These are phyloP conservation scores for Podospora sp. DNA, from an alignment of 495 filamentous ascomycete genomes.

Conservation along the genomic window DNA sequence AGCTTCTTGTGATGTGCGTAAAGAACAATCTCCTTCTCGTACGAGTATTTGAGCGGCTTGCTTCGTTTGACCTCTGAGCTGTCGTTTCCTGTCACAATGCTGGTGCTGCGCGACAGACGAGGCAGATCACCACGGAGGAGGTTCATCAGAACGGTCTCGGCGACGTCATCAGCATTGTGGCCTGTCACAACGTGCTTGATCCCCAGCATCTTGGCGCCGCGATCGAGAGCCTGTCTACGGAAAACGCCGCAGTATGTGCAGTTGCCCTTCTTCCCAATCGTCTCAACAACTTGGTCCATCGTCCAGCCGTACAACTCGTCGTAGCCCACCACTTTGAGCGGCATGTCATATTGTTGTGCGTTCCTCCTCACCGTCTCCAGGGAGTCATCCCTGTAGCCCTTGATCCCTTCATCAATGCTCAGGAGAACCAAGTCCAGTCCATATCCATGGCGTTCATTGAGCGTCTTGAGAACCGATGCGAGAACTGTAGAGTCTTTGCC, in stretches of 20 bases:
- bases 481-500: conserved; percentile 98
- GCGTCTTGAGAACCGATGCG: conserved; percentile 88
- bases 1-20: conserved; percentile 95
- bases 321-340: conserved; percentile 88
- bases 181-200: conserved; percentile 96
- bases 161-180: conserved; percentile 96
- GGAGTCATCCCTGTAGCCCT: conserved; percentile 92
- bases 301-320: conserved; percentile 97
- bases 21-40: conserved; percentile 97
- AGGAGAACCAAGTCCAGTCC: conserved; percentile 83
- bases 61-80: conserved; percentile 82
- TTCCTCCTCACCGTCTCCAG: conserved; percentile 96
- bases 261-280: conserved; percentile 97
- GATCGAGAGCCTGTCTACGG: conserved; percentile 88
- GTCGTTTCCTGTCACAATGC: conserved; percentile 79
- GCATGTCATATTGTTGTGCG: conserved; percentile 85
- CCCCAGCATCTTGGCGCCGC: conserved; percentile 82
- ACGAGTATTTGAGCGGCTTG: conserved; percentile 97
- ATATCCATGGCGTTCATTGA: conserved; percentile 88
- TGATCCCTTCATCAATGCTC: conserved; percentile 96
- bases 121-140: conserved; percentile 87
- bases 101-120: conserved; percentile 85
- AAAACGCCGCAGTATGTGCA: conserved; percentile 99
- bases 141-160: conserved; percentile 99
- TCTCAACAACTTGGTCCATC: conserved; percentile 96